Base-by-base conservation (phyloP, 352 stramenopile genomes). In the Chrysophaeum taylorii region DNA sequence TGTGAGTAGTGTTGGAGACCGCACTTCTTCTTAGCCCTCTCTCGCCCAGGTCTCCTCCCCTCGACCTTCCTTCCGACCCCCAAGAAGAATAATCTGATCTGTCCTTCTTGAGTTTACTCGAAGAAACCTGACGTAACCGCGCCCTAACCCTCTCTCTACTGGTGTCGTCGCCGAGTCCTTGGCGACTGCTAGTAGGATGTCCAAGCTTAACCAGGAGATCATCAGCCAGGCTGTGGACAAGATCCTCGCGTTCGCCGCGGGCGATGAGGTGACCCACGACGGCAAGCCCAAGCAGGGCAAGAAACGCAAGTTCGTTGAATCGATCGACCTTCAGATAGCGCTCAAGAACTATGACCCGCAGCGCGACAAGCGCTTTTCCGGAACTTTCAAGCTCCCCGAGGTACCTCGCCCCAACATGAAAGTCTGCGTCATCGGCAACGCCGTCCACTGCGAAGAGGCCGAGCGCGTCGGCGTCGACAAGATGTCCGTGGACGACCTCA, bases 321-420 rank as follows among this genome's bases (percentile, higher is more conserved):
- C 96, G 57, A 91, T 99, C 71, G 96, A 99, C 82, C 84, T 97
- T 50, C 87, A 93, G 78, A 96, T 99, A 74, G 94, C 92, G 68
- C 86, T 99, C 68, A 99, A 99, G 91, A 98, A 99, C 90, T 99
- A 99, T 83, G 96, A 99, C 87, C 94, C 95, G 74, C 89, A 96
- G 79, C 97, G 97, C 84, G 96, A 99, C 90, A 99, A 99, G 85
- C 94, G 95, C 94, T 99, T 99, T 90, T 94, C 85, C 77, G 96
- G 96, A 79, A 98, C 93, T 75, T 98, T 99, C 88, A 96, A 96
- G 81, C 88, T 99, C 67, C 95, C 95, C 35, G 91, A 89, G 35
- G 86, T 98, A 37, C 94, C 95, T 52, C 79, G 84, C 38, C 83
- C 83, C 29, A 82, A 84, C 69, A 68, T 87, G 50, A 89, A 87